Base-by-base conservation (phyloP, 768 basidiomycete genomes). In the Suillus occidentalis region DNA sequence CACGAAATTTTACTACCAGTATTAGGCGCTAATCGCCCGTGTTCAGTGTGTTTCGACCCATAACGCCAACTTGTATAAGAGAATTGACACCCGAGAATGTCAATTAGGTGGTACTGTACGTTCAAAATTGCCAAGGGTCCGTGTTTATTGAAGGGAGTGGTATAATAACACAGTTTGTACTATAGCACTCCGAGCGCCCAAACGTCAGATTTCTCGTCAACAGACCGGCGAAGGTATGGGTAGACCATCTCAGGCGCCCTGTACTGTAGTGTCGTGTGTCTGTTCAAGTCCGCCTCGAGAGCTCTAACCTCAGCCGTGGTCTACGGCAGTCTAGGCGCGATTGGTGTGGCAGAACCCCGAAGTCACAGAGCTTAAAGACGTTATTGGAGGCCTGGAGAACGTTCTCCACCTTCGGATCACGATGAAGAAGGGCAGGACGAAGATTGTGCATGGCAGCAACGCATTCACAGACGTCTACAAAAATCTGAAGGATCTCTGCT, bases 211-310 rank as follows among this genome's bases (percentile, higher is more conserved):
- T 95, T 97, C 76, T 96, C 94, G 73, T 95, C 94, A 40, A 95
- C 85, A 1, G 92, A 90, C 64, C 92, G 84, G 66, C 93, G 84
- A 31, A 90, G 83, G 76, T 91, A 91, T 0, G 89, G 87, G 73
- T 99, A 97, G 18, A 99, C 91, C 94, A 99, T 97, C 78, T 99
- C 97, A 2, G 97, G 97, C n/a, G 97, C 94, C 52, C 97, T 84
- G 74, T 99, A 99, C 75, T 99, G 97, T 67, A 99, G 82, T 4
- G 97, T 99, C 3, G 97, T 99, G 72, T 97, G 92, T 70, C 90
- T 85, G 75, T 97, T 96, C 55, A 99, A 84, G 76, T 99, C 97
- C 42, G 90, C 85, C 71, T 98, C 97, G 22, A 97, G 82, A 18
- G 85, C 86, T 53, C 94, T 88, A 57, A 98, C 89, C 75, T 99